Evolutionary conservation across 768 basidiomycete species (phyloP), one percentile per base, ranked within the genome.

Genomic region (Tephrocybe rancida): DNA sequence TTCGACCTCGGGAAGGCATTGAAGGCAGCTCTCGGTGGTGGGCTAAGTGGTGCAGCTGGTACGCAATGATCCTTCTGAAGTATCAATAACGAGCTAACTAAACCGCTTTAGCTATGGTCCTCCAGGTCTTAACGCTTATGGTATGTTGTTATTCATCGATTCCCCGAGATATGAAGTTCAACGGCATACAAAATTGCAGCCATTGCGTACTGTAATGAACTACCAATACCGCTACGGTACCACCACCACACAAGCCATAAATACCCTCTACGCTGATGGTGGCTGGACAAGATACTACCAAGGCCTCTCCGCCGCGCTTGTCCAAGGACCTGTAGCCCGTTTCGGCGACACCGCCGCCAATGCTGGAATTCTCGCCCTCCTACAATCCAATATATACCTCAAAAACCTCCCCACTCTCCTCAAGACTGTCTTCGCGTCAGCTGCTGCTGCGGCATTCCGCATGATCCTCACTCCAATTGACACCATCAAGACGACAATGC

Each of bases 331-430:
- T 0, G 75, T 88, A 8, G 77, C 89, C 3, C 85, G 96, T 11
- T 98, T 98, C 66, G 95, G 94, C 0, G 96, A 98, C 69, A 98
- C 96, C 2, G 93, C 93, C 1, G 92, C 95, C 19, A 97, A 98
- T 66, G 92, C 82, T 0, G 95, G 94, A 8, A 93, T 97, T 54
- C 78, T 96, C 19, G 94, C 93, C 1, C 77, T 98, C 2, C 77
- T 98, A 22, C 70, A 87, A 53, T 87, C 86, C 4, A 90, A 97
- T 67, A 70, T 82, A 0, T 88, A 85, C 61, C 80, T 92, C 73
- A 82, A 71, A 58, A 66, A 73, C 19, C 76, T 92, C 9, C 90
- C 90, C 0, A 59, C 74, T 1, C 71, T 80, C 22, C 64, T 90
- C 64, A 88, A 97, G 74, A 92, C 94, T 0, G 66, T 86, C 16